These are phyloP conservation scores for Penicillium odoratum DNA, from an alignment of 495 filamentous ascomycete genomes.

Conservation along the genomic window DNA sequence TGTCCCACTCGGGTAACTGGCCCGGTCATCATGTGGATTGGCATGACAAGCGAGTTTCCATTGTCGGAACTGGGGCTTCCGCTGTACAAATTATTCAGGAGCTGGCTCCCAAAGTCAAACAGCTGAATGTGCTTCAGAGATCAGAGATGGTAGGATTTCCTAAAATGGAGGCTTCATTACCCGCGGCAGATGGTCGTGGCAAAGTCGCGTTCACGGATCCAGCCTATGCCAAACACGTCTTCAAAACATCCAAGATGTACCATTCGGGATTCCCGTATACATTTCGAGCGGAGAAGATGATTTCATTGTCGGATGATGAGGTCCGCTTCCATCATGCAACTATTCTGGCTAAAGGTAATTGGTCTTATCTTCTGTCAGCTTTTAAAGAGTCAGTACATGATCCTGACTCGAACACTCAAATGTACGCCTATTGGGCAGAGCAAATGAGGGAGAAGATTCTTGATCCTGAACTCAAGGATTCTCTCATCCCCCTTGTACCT, in stretches of 20 bases:
- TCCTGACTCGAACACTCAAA: constrained; percentile 48
- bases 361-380: no score
- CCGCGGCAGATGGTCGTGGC: no score
- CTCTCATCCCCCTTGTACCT: constrained; percentile 52
- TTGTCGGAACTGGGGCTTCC: constrained; percentile 62
- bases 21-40: constrained; percentile 51
- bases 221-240: no score
- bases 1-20: constrained; percentile 62
- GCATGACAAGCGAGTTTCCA: constrained; percentile 47
- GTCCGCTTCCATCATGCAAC: no score
- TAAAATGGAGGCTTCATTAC: no score
- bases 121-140: constrained; percentile 48
- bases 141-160: constrained; percentile 56
- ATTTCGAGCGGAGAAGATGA: no score
- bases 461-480: constrained; percentile 46
- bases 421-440: constrained; percentile 60
- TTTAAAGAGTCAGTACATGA: constrained; percentile 38
- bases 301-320: no score
- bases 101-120: constrained; percentile 37
- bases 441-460: constrained; percentile 51
- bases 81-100: constrained; percentile 59
- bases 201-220: no score
- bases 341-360: no score
- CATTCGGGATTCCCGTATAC: no score
- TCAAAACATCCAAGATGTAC: no score